phyloP scores from a whole-genome alignment of 2,329 filamentous ascomycete species.

The Fusarium caatingaense region DNA sequence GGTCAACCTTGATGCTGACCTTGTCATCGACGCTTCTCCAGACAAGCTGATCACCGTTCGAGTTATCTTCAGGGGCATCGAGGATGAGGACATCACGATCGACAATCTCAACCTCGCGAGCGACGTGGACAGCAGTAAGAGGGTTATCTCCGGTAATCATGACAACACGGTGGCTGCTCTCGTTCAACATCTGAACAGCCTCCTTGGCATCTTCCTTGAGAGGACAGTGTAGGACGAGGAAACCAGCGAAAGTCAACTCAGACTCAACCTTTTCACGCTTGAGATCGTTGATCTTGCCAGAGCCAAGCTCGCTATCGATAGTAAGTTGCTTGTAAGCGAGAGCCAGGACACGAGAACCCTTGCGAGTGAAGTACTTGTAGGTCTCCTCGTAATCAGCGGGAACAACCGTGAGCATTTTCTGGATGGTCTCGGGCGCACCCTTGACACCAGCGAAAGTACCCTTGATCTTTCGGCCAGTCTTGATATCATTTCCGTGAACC shows the following conservation, averaged over 20 bases:
- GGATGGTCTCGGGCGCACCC: constrained; percentile 96
- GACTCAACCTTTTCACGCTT: constrained; percentile 93
- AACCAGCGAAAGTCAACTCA: constrained; percentile 89
- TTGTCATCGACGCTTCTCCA: constrained; percentile 97
- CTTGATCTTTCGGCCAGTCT: constrained; percentile 79
- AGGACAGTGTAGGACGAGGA: constrained; percentile 93
- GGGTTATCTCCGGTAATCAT: constrained; percentile 99
- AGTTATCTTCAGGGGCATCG: constrained; percentile 92
- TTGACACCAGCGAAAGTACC: constrained; percentile 96
- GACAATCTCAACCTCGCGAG: constrained; percentile 95
- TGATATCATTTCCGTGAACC: constrained; percentile 76
- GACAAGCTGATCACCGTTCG: constrained; percentile 81
- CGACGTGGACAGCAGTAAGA: constrained; percentile 94
- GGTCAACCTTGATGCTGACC: constrained; percentile 85
- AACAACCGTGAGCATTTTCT: constrained; percentile 86
- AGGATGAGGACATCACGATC: constrained; percentile 95
- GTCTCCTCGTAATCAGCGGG: constrained; percentile 96
- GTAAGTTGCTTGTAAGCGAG: constrained; percentile 94
- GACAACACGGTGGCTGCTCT: constrained; percentile 97
- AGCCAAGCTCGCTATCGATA: constrained; percentile 81
- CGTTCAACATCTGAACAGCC: constrained; percentile 95
- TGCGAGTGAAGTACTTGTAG: constrained; percentile 97
- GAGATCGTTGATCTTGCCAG: constrained; percentile 89
- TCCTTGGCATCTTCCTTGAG: constrained; percentile 96
- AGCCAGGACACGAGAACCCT: constrained; percentile 92